phyloP scores from a whole-genome alignment of 1,139 yeast genomes.

The Magnusiomyces starmeri region DNA sequence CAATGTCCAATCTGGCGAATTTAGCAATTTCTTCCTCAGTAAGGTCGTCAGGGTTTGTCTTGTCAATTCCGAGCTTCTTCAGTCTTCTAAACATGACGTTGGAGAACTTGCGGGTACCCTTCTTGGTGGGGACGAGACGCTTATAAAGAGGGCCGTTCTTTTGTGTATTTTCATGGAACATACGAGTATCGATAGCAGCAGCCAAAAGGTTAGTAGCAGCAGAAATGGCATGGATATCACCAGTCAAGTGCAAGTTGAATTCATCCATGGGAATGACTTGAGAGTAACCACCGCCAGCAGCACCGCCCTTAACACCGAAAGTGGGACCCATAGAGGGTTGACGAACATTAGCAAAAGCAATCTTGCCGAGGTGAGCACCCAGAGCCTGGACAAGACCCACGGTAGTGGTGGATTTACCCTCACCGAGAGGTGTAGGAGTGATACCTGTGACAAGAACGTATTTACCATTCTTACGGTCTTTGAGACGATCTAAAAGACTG shows the following conservation, averaged over 20 bases:
- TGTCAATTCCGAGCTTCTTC: conserved; percentile 69
- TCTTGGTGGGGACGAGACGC: conserved; percentile 81
- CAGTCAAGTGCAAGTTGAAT: conserved; percentile 95
- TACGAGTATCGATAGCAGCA: conserved; percentile 96
- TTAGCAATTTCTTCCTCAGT: conserved; percentile 67
- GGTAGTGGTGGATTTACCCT: conserved; percentile 96
- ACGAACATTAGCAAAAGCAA: conserved; percentile 91
- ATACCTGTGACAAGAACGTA: conserved; percentile 93
- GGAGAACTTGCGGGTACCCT: conserved; percentile 73
- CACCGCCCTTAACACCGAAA: conserved; percentile 98
- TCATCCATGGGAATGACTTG: conserved; percentile 99
- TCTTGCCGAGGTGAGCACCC: conserved; percentile 83
- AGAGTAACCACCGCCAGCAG: conserved; percentile 99
- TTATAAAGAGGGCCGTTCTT: conserved; percentile 80
- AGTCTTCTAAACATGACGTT: conserved; percentile 73
- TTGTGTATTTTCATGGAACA: conserved; percentile 95
- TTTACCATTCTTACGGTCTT: conserved; percentile 68
- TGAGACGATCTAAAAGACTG: conserved; percentile 63
- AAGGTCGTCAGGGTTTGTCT: conserved; percentile 75
- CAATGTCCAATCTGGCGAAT: conserved; percentile 85
- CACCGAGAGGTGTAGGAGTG: conserved; percentile 97
- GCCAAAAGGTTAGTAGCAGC: conserved; percentile 94
- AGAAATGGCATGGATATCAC: conserved; percentile 95
- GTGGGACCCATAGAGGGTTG: conserved; percentile 99
- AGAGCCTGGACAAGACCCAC: conserved; percentile 94